Base-by-base conservation (phyloP, 108 stramenopile species). In the Thalassiosira profunda region DNA sequence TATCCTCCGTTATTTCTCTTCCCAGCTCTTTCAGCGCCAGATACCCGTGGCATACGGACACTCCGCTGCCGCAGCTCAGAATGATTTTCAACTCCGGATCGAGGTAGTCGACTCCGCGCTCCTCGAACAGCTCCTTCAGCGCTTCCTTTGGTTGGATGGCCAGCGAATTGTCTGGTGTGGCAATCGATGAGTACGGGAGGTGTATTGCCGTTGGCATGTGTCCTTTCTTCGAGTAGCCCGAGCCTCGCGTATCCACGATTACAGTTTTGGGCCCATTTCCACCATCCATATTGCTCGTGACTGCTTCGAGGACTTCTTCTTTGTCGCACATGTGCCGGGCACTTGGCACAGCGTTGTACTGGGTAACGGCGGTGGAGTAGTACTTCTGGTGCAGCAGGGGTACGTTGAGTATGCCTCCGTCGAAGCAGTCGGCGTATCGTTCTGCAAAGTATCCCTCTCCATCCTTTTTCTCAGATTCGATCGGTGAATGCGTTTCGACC, bases 161-260 rank as follows among this genome's bases (percentile, higher is more conserved):
- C 8, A 63, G 51, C 28, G 65, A 37, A 60, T 90, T 82, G 38
- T 76, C 51, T 3, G 74, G 70, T 45, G 82, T 46, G 45, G 87
- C 62, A 23, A 93, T 45, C 30, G 69, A 48, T 18, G 58, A 40
- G 46, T 90, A 88, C 10, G 84, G 86, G 9, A 93, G 53, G 72
- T 93, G 90, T 12, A 76, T 63, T 9, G 86, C 82, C 10, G 85
- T 84, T 30, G 92, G 92, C 84, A 93, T 93, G 56, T 86, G 87
- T 2, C 92, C 92, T 21, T 72, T 72, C 70, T 51, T 48, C 79
- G 37, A 59, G 86, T 60, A 58, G 14, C 70, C 82, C 7, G 77
- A 48, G n/a, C 87, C 70, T 45, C 92, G 74, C 9, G 80, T 89
- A 73, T 93, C 92, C 1, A 93, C 75, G 40, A 93, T 66, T 9